Evolutionary conservation across 2,329 filamentous ascomycete species (phyloP).

Genomic region (Cercospora sojina): DNA sequence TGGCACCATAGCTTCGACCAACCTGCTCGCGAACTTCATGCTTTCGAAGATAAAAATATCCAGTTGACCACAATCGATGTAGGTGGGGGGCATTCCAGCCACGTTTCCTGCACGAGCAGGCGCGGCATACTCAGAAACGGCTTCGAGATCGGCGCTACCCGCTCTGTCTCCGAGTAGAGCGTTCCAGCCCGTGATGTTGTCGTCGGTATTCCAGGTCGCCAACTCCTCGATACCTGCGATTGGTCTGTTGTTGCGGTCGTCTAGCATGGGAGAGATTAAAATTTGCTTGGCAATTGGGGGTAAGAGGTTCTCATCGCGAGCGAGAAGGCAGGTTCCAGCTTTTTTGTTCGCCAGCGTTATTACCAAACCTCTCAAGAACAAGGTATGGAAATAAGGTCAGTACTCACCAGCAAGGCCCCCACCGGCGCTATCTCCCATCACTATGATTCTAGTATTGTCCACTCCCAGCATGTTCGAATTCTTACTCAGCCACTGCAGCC

Average conservation of each 20-base stretch:
- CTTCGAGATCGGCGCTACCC: conserved; percentile 18
- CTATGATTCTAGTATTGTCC: conserved; percentile 15
- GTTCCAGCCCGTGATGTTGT: conserved; percentile 45
- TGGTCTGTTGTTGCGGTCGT: conserved; percentile 43
- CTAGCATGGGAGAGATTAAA: conserved; percentile 50
- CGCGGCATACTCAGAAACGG: conserved; percentile 27
- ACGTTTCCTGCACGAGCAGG: conserved; percentile 26
- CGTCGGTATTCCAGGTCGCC: conserved; percentile 40
- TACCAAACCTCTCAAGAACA: too few relatives aligned
- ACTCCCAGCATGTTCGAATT: conserved; percentile 17
- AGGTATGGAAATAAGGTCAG: neutral
- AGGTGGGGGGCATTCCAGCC: conserved; percentile 45
- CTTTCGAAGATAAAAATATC: conserved; percentile 48
- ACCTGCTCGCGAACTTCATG: conserved; percentile 41
- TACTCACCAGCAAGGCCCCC: conserved; percentile 19
- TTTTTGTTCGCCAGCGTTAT: neutral
- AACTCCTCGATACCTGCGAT: conserved; percentile 37
- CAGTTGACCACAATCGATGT: conserved; percentile 45
- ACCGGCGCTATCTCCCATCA: conserved; percentile 21
- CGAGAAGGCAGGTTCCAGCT: conserved; percentile 26
- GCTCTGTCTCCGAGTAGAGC: conserved; percentile 38
- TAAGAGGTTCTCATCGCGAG: conserved; percentile 24
- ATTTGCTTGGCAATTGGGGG: conserved; percentile 38
- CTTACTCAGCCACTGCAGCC: conserved; percentile 18
- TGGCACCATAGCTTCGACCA: conserved; percentile 44